Percentiles rank a stretch among this genome's conserved stretches.
Evolutionary conservation across 805 yeast species (phyloP).

Genomic region (Kurtzmaniella fragi): DNA sequence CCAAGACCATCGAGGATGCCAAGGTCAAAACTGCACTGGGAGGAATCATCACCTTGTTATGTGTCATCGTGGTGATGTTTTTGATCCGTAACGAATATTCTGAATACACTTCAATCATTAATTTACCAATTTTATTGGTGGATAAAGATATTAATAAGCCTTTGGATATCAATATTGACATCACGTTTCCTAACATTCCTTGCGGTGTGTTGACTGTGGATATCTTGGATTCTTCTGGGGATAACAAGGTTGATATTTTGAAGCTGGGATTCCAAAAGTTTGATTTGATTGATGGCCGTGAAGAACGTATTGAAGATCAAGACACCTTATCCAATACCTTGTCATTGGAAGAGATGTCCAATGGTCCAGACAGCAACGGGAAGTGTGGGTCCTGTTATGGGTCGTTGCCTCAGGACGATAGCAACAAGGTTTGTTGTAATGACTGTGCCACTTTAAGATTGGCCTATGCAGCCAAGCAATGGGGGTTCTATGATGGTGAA

Average conservation of each 20-base stretch:
- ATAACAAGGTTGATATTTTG: conserved; percentile 67
- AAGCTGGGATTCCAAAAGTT: conserved; percentile 67
- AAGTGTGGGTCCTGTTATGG: conserved; percentile 94
- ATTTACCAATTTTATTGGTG: conserved; percentile 81
- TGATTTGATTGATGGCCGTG: conserved; percentile 53
- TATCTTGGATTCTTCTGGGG: conserved; percentile 86
- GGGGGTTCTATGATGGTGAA: conserved; percentile 90
- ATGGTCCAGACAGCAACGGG: conserved; percentile 18
- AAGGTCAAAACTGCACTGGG: conserved; percentile 85
- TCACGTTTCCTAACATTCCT: conserved; percentile 80
- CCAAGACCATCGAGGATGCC: conserved; percentile 93
- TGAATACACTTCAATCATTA: conserved; percentile 63
- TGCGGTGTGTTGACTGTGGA: conserved; percentile 81
- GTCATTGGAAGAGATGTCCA: conserved; percentile 22
- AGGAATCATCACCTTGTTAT: conserved; percentile 76
- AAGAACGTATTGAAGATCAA: conserved; percentile 27
- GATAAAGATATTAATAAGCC: conserved; percentile 75
- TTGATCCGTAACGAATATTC: conserved; percentile 70
- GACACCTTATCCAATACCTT: conserved; percentile 16
- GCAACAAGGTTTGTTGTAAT: conserved; percentile 62
- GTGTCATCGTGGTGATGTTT: conserved; percentile 55
- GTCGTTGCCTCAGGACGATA: conserved; percentile 53
- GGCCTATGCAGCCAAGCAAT: conserved; percentile 72
- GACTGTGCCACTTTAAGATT: conserved; percentile 74
- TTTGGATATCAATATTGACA: conserved; percentile 74